phyloP scores from a whole-genome alignment of 2,329 filamentous ascomycete genomes.

The Periconia sp. region DNA sequence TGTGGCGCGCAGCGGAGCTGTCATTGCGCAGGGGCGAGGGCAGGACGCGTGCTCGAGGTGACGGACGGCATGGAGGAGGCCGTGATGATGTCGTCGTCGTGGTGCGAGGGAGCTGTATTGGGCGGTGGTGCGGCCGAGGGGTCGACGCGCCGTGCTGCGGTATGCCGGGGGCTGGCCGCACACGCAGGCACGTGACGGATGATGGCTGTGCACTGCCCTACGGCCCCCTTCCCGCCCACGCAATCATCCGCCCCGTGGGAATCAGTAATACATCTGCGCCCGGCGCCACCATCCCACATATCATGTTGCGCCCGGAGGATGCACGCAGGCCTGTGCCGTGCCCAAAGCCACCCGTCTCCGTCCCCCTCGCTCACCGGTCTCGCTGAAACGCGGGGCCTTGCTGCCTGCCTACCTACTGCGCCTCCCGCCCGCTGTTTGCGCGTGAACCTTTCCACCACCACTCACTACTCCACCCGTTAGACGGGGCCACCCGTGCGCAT shows the following conservation, averaged over 20 bases:
- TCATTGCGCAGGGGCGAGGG: constrained; percentile 25
- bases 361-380: constrained; percentile 2
- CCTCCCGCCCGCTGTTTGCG: constrained; percentile 5
- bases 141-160: constrained; percentile 17
- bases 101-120: constrained; percentile 10
- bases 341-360: not conserved
- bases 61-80: not conserved
- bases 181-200: constrained; percentile 10
- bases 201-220: not conserved
- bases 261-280: too few relatives aligned
- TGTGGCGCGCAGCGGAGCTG: constrained; percentile 29
- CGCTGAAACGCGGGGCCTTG: constrained; percentile 28
- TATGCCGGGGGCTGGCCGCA: constrained; percentile 3
- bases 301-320: not conserved
- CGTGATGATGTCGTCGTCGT: not conserved
- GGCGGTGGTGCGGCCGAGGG: constrained; percentile 5
- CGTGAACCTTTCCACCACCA: constrained; percentile 8
- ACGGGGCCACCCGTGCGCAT: not conserved
- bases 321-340: not conserved
- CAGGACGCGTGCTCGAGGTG: constrained; percentile 14
- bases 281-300: not conserved
- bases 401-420: constrained; percentile 17
- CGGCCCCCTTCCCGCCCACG: not conserved
- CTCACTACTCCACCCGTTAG: not conserved
- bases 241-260: constrained; percentile 1